Percentiles rank a stretch among this genome's conserved stretches.
phyloP scores from a whole-genome alignment of 805 yeast genomes.

The Nakazawaea ernobii region DNA sequence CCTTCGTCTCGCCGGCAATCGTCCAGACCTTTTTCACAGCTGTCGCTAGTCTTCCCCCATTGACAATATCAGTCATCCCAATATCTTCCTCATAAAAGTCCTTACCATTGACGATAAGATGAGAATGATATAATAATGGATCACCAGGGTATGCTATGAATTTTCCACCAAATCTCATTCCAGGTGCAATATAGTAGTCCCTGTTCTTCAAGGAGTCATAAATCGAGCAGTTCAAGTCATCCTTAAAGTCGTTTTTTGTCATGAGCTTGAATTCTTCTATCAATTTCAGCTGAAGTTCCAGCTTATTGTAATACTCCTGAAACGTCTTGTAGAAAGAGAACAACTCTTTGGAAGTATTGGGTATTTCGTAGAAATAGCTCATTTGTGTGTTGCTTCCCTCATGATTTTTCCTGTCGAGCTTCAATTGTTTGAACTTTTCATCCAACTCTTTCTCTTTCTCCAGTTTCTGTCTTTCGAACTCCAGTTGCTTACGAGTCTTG shows the following conservation, averaged over 20 bases:
- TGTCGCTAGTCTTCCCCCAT: conserved; percentile 90
- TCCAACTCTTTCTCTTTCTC: conserved; percentile 13
- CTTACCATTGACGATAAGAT: conserved; percentile 54
- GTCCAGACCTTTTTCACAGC: conserved; percentile 87
- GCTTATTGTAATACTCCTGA: conserved; percentile 12
- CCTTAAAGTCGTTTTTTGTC: not conserved
- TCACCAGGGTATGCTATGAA: conserved; percentile 94
- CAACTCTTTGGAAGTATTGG: conserved; percentile 13
- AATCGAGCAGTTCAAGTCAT: conserved; percentile 18
- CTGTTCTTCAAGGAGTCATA: conserved; percentile 35
- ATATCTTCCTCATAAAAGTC: conserved; percentile 45
- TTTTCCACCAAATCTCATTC: conserved; percentile 85
- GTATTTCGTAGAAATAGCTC: conserved; percentile 14
- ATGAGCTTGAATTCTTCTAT: conserved; percentile 6
- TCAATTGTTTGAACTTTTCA: conserved; percentile 14
- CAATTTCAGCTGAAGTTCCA: conserved; percentile 9
- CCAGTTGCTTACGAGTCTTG: conserved; percentile 9
- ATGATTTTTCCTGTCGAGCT: not conserved
- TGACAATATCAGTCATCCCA: conserved; percentile 53
- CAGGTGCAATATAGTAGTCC: conserved; percentile 68
- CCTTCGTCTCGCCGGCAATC: conserved; percentile 35
- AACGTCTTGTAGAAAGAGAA: conserved; percentile 14
- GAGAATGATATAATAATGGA: conserved; percentile 86
- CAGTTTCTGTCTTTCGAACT: conserved; percentile 11
- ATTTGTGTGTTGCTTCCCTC: conserved; percentile 5